These are phyloP conservation scores for Hyaloperonospora brassicae DNA, from an alignment of 352 stramenopile genomes.

Conservation along the genomic window DNA sequence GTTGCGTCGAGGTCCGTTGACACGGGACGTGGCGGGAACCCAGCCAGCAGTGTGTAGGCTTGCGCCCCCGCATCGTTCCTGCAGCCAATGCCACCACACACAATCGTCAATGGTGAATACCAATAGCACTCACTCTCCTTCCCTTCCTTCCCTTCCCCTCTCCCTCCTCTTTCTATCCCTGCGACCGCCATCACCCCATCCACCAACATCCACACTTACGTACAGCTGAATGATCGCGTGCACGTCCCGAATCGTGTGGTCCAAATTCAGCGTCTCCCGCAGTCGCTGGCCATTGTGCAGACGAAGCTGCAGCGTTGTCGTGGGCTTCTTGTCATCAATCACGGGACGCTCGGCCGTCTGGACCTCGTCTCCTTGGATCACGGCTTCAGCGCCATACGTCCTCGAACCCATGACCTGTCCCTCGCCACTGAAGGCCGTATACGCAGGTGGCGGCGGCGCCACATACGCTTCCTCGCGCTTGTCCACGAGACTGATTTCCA, in stretches of 20 bases:
- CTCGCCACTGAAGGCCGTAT: slow-evolving; percentile 81
- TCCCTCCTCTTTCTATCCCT: too few species aligned
- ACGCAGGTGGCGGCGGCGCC: slow-evolving; percentile 52
- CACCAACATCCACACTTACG: slow-evolving; percentile 4
- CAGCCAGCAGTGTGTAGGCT: slow-evolving; percentile 87
- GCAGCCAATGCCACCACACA: background rate
- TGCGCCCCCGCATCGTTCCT: slow-evolving; percentile 65
- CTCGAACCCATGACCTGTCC: slow-evolving; percentile 73
- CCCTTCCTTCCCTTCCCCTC: too few species aligned
- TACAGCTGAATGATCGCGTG: slow-evolving; percentile 83
- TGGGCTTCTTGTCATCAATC: slow-evolving; percentile 80
- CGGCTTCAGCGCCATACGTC: slow-evolving; percentile 35
- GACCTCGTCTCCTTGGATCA: slow-evolving; percentile 32
- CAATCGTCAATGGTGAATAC: background rate
- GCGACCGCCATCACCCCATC: too few species aligned
- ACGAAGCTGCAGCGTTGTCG: slow-evolving; percentile 84
- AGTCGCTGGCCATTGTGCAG: slow-evolving; percentile 77
- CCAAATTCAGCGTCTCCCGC: slow-evolving; percentile 79
- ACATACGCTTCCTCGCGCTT: slow-evolving; percentile 82
- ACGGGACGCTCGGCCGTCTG: slow-evolving; percentile 42
- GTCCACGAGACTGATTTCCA: slow-evolving; percentile 81
- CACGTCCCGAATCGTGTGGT: slow-evolving; percentile 83
- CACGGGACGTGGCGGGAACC: slow-evolving; percentile 88
- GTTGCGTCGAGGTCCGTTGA: slow-evolving; percentile 76
- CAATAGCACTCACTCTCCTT: background rate